Evolutionary conservation across 140 eudicot genomes (phyloP).

Genomic region (Senecio squalidus): DNA sequence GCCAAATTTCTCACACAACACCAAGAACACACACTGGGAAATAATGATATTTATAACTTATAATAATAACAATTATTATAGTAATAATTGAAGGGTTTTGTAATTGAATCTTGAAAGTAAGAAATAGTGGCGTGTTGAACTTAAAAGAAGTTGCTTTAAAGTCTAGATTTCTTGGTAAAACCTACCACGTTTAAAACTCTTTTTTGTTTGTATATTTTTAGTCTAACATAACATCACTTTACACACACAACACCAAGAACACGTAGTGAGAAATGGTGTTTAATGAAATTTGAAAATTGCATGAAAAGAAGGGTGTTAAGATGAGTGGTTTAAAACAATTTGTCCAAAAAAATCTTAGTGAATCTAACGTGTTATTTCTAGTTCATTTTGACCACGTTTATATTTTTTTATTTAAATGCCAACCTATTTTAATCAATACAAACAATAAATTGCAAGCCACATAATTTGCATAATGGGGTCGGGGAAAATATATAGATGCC

Average conservation of each 20-base stretch:
- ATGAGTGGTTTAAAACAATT: neutral
- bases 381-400: no score
- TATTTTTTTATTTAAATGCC: no score
- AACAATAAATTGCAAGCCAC: no score
- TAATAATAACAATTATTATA: no score
- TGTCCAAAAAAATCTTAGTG: no score
- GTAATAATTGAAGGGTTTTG: neutral
- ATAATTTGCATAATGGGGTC: no score
- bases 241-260: slow-evolving; percentile 4
- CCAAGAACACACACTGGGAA: slow-evolving; percentile 14
- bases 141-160: slow-evolving; percentile 17
- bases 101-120: slow-evolving; percentile 14
- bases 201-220: neutral
- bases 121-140: slow-evolving; percentile 15
- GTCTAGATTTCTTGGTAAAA: slow-evolving; percentile 16
- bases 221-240: neutral
- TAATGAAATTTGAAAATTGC: neutral
- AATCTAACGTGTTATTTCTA: no score
- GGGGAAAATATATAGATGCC: no score
- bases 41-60: no score
- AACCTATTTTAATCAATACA: no score
- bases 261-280: neutral
- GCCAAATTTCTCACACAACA: slow-evolving; percentile 10
- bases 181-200: neutral
- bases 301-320: neutral